Base-by-base conservation (phyloP, 768 basidiomycete species). In the Dictyophora rubrovolvata region DNA sequence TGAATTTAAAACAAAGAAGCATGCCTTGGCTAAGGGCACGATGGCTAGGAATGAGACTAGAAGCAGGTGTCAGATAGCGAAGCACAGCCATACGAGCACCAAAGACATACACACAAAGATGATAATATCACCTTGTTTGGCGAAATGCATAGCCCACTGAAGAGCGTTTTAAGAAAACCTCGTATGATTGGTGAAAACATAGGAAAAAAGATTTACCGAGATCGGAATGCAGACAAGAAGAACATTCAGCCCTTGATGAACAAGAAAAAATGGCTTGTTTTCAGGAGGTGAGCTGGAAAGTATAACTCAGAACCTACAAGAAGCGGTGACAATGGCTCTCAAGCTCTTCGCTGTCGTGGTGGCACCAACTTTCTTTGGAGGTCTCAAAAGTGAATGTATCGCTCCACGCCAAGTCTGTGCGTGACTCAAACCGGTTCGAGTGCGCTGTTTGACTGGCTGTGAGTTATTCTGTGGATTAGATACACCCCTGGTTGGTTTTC, bases 1-100 rank as follows among this genome's bases (percentile, higher is more conserved):
- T 12, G 17, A 23, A 36, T 21, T 20, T 20, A 2, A 34, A 22
- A 52, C 18, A 1, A 11, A 1, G 17, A 22, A 28, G 22, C 21
- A 22, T 47, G 86, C 86, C 72, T 90, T 89, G 46, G 90, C 90
- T 5, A 93, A 75, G 6, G 91, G 91, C 61, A 93, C 80, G 60
- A 93, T 93, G 9, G 91, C 82, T 48, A 89, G 70, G 67, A 93
- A 90, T 1, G 84, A 82, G 66, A 86, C 86, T 89, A 61, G 55
- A 60, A 49, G 46, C 8, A 23, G 47, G 33, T 9, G 23, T 61
- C 14, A 52, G 16, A 16, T 35, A 21, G 17, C 5, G 20, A 53
- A 33, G 54, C 49, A 53, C 51, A 22, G 20, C n/a, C 11, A 22
- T 23, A 5, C 18, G 21, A 53, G 7, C 28, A 3, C 12, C 36